Evolutionary conservation across 306 rosid genomes (phyloP).

Genomic region (Fagus crenata): DNA sequence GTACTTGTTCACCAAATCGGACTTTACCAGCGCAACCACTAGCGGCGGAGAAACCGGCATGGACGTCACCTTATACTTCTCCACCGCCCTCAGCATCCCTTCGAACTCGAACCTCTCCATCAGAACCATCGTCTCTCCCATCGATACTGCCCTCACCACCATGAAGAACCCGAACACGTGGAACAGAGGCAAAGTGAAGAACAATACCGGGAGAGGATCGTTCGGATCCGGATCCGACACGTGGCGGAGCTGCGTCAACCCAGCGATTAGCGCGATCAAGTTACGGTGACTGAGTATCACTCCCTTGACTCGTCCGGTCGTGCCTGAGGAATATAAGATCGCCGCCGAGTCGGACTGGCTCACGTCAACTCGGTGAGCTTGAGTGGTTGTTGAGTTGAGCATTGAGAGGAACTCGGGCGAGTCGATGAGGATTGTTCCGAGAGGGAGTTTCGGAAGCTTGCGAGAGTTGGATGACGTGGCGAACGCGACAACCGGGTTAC

Average conservation of each 20-base stretch:
- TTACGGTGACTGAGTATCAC: constrained; percentile 66
- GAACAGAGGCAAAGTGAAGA: constrained; percentile 59
- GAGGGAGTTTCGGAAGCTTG: constrained; percentile 28
- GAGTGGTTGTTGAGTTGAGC: constrained; percentile 27
- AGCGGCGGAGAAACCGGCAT: constrained; percentile 89
- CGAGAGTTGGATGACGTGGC: constrained; percentile 41
- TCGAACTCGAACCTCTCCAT: constrained; percentile 70
- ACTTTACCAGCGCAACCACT: constrained; percentile 65
- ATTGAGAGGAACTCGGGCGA: constrained; percentile 65
- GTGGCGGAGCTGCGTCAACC: constrained; percentile 24
- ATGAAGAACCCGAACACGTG: constrained; percentile 76
- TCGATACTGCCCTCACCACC: constrained; percentile 45
- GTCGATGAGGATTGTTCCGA: constrained; percentile 55
- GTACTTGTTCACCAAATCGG: constrained; percentile 53
- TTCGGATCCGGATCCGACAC: background rate
- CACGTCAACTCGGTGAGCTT: constrained; percentile 1
- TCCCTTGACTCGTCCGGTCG: constrained; percentile 84
- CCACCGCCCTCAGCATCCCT: constrained; percentile 61
- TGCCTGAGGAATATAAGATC: constrained; percentile 81
- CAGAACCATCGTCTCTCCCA: constrained; percentile 65
- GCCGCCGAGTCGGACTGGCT: constrained; percentile 65
- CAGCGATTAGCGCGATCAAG: constrained; percentile 47
- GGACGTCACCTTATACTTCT: constrained; percentile 48
- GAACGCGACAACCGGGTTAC: constrained; percentile 63
- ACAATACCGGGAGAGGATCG: constrained; percentile 36